These are phyloP conservation scores for Pinus albicaulis DNA, from an alignment of 75 land plant species.

Conservation along the genomic window DNA sequence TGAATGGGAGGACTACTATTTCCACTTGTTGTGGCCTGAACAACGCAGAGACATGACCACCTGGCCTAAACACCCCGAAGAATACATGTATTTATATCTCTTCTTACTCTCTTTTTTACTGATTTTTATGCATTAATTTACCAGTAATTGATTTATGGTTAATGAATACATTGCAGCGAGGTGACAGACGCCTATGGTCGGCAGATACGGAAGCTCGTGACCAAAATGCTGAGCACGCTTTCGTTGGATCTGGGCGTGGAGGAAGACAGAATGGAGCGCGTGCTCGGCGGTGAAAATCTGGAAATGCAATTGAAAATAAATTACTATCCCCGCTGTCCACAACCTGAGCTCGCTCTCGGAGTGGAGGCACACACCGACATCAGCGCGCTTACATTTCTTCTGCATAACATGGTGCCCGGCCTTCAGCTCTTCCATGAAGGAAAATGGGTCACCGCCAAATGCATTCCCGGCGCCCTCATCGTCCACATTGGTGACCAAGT, in stretches of 20 bases:
- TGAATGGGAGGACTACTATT: conserved; percentile 88
- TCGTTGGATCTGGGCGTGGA: conserved; percentile 72
- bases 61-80: conserved; percentile 64
- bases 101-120: too few species aligned
- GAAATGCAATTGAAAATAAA: conserved; percentile 67
- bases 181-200: conserved; percentile 55
- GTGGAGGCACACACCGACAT: conserved; percentile 77
- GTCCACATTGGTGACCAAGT: conserved; percentile 76
- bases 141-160: too few species aligned
- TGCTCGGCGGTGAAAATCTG: conserved; percentile 75
- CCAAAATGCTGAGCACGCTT: conserved; percentile 43
- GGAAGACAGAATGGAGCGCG: conserved; percentile 47
- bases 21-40: conserved; percentile 62
- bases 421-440: conserved; percentile 57
- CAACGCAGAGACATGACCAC: conserved; percentile 50
- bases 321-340: conserved; percentile 93
- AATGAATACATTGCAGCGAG: neutral
- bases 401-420: conserved; percentile 68
- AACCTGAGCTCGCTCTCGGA: conserved; percentile 83
- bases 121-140: too few species aligned
- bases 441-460: conserved; percentile 53
- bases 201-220: conserved; percentile 43
- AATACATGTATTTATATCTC: conserved; percentile 20
- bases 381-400: conserved; percentile 61
- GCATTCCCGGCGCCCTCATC: conserved; percentile 60